phyloP scores from a whole-genome alignment of 2,329 filamentous ascomycete species.

The Beauveria varroae region DNA sequence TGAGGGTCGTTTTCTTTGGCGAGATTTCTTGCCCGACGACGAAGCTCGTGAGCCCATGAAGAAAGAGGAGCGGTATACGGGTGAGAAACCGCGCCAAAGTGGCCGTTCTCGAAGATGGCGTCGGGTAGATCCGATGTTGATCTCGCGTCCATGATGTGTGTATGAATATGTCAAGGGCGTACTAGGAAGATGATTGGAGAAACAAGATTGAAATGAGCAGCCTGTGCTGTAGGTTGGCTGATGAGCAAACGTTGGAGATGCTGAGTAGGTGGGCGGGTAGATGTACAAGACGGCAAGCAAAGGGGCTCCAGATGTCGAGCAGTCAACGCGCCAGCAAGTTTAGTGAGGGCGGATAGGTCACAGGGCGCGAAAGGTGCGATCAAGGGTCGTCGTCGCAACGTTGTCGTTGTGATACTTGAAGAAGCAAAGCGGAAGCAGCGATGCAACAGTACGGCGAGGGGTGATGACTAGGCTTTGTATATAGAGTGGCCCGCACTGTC shows the following conservation, averaged over 20 bases:
- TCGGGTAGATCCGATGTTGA: not conserved
- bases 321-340: not conserved
- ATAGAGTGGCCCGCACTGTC: not conserved
- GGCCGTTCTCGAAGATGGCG: slow-evolving; percentile 1
- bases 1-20: not conserved
- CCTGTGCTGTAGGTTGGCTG: not conserved
- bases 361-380: not conserved
- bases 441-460: not conserved
- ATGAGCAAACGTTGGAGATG: not conserved
- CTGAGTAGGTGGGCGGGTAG: not conserved
- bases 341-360: not conserved
- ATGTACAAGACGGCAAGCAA: not conserved
- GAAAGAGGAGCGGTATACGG: not conserved
- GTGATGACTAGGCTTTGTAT: not conserved
- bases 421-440: not conserved
- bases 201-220: not conserved
- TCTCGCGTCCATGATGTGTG: slow-evolving; percentile 1
- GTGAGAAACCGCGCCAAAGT: not conserved
- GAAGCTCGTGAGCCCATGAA: slow-evolving; percentile 3
- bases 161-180: not conserved
- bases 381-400: not conserved
- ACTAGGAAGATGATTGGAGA: not conserved
- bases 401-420: not conserved
- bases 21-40: not conserved
- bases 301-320: slow-evolving; percentile 1